These are phyloP conservation scores for Nannochloropsis gaditana DNA, from an alignment of 108 stramenopile species.

Conservation along the genomic window DNA sequence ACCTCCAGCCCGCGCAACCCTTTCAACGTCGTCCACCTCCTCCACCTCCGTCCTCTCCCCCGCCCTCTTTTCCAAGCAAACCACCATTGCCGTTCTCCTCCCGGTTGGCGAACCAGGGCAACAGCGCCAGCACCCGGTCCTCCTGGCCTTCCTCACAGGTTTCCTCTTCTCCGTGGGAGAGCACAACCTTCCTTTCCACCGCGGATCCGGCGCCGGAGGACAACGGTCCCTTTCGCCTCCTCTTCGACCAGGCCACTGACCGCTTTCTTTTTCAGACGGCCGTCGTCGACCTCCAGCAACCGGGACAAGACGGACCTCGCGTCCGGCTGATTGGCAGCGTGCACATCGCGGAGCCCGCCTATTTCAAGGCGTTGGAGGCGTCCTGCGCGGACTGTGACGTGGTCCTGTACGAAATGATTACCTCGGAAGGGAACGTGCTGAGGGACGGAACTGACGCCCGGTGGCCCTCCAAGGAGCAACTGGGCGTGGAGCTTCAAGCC, in stretches of 20 bases:
- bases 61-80: background rate
- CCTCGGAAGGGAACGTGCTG: background rate
- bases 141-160: background rate
- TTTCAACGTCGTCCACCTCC: background rate
- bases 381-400: conserved; percentile 5
- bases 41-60: background rate
- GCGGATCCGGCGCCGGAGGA: background rate
- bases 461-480: background rate
- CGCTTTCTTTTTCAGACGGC: conserved; percentile 5
- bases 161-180: background rate
- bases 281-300: background rate
- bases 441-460: background rate
- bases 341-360: background rate
- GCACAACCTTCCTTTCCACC: conserved; percentile 12
- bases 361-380: background rate
- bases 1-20: background rate
- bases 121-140: background rate
- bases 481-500: background rate
- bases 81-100: background rate
- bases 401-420: conserved; percentile 14
- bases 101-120: background rate
- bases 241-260: background rate
- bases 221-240: background rate
- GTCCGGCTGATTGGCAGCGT: background rate
- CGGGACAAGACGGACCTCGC: background rate